Evolutionary conservation across 1,284 basidiomycete genomes (phyloP).

Genomic region (Sparassis latifolia): DNA sequence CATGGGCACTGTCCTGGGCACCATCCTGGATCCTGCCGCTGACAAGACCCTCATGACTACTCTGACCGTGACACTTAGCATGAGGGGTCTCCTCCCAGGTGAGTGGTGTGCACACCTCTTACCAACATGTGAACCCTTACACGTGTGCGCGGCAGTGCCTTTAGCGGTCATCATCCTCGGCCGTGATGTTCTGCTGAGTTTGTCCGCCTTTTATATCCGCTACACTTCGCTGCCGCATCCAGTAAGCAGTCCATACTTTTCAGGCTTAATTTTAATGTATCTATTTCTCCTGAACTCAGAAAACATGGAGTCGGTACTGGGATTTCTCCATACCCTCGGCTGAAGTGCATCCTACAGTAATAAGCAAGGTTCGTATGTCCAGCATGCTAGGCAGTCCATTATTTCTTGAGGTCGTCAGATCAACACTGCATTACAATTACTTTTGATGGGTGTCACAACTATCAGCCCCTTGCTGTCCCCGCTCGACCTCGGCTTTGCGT

Average conservation of each 20-base stretch:
- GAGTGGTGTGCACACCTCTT: constrained; percentile 41
- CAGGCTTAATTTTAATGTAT: constrained; percentile 1
- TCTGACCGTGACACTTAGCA: constrained; percentile 80
- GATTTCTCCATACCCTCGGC: constrained; percentile 93
- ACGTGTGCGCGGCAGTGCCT: constrained; percentile 48
- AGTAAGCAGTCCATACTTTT: constrained; percentile 38
- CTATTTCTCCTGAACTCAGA: constrained; percentile 40
- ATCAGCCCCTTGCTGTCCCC: constrained; percentile 71
- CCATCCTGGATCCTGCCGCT: constrained; percentile 94
- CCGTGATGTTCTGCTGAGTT: constrained; percentile 79
- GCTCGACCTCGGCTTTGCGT: constrained; percentile 45
- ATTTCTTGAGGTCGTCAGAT: constrained; percentile 39
- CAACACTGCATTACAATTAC: constrained; percentile 90
- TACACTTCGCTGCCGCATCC: constrained; percentile 86
- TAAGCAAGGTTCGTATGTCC: constrained; percentile 71
- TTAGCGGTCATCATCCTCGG: constrained; percentile 86
- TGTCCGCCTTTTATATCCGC: constrained; percentile 92
- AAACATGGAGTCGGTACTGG: constrained; percentile 91
- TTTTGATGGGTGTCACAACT: constrained; percentile 86
- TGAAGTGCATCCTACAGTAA: constrained; percentile 84
- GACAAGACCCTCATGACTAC: constrained; percentile 98
- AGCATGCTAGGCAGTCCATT: too few species aligned
- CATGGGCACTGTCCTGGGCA: constrained; percentile 85
- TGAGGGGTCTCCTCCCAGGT: constrained; percentile 86
- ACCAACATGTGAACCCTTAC: not conserved